Evolutionary conservation across 106 monocot species (phyloP), one percentile per base, ranked within the genome.

Genomic region (Acanthochlamys bracteata): DNA sequence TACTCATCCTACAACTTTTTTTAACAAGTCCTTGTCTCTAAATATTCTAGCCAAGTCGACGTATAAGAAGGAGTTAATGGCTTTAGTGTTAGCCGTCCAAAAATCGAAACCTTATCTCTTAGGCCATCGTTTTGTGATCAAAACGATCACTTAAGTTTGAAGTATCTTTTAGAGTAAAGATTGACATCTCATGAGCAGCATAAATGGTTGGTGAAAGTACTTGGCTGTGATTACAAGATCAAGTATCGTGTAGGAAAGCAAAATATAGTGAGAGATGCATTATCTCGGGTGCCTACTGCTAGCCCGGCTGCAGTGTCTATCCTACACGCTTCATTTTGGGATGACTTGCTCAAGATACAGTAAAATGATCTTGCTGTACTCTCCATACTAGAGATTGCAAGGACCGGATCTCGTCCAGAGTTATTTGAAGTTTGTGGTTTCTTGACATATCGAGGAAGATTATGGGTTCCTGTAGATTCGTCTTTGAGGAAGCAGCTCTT

Each of bases 141-240:
- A 25, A 15, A 66, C 25, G 66, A 66, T 26, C 66, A 66, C 0
- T 26, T 16, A 4, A 53, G 52, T 24, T 11, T 66, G 1, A 51
- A 51, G 14, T 53, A 66, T 19, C 53, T 66, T 2, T 52, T 51
- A 26, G 25, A 66, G 20, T 33, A 66, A 27, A 52, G 22, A 25
- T 15, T 66, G 4, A 7, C 11, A 4, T 51, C 25, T 4, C 49
- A 45, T 2, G 24, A n/a, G 1, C 51, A 65, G 16, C 51, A 51
- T 49, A 49, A 52, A 4, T 49, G 65, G 24, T 0, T 45, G 7
- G 3, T 12, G 10, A 49, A 65, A 51, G 7, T 51, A 12, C 1
- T 52, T 0, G 9, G 65, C 4, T 65, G n/a, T 15, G 65, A 65
- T 19, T 65, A 52, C 33, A 10, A 10, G 7, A 52, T 66, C 0